Conservation (phyloP, 192 early-diverging fungal genomes). For the Coemansia sp. region DNA sequence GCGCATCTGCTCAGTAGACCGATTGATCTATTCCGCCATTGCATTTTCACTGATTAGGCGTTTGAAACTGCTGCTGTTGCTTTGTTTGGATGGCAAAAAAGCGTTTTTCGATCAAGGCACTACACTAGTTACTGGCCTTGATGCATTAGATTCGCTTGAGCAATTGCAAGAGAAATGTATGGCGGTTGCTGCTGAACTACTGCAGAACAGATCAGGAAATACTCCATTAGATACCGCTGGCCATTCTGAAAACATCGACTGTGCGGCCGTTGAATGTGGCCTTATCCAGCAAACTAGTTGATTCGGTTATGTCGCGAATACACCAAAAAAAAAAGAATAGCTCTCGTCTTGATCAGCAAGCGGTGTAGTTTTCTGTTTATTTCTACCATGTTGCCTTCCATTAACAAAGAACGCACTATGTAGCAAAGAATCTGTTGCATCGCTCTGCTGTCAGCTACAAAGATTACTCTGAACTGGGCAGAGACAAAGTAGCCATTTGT, state of each 20-base stretch:
- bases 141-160: not conserved
- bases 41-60: conserved; percentile 19
- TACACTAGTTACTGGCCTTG: not conserved
- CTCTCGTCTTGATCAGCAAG: no score
- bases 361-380: not conserved
- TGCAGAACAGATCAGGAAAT: not conserved
- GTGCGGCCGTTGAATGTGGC: not conserved
- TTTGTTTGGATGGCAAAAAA: not conserved
- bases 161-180: conserved; percentile 4
- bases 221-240: not conserved
- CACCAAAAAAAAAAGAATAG: not conserved
- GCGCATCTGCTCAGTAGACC: conserved; percentile 22
- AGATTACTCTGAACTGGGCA: not conserved
- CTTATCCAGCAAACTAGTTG: not conserved
- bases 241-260: conserved; percentile 8
- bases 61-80: conserved; percentile 17
- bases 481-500: not conserved
- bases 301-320: not conserved
- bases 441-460: not conserved
- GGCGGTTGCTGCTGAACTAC: not conserved
- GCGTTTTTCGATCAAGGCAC: not conserved
- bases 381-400: not conserved
- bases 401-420: not conserved
- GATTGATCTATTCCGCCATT: conserved; percentile 15
- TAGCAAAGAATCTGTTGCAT: not conserved